Conservation (phyloP, 805 yeast species). For the Danielia reshetovae region DNA sequence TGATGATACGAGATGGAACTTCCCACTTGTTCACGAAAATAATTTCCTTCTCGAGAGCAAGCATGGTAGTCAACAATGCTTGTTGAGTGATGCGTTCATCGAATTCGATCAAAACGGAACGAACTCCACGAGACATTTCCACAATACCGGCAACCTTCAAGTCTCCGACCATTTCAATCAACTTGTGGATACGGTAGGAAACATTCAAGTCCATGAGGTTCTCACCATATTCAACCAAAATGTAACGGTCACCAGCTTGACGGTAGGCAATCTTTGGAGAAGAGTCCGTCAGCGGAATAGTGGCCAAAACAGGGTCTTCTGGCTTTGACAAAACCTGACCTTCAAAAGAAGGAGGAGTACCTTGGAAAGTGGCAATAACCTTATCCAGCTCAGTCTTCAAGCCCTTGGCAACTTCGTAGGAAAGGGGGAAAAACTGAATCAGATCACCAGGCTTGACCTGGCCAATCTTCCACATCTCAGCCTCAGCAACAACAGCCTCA, state of each 20-base stretch:
- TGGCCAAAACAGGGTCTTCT: constrained; percentile 68
- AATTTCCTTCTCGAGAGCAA: constrained; percentile 74
- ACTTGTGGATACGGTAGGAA: constrained; percentile 78
- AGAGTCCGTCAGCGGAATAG: constrained; percentile 39
- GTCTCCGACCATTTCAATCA: constrained; percentile 66
- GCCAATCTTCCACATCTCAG: constrained; percentile 98
- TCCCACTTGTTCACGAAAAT: constrained; percentile 77
- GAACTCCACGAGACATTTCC: constrained; percentile 96
- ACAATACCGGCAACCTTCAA: constrained; percentile 74
- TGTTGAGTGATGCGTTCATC: constrained; percentile 65
- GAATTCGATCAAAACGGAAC: constrained; percentile 88
- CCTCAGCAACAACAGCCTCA: constrained; percentile 91
- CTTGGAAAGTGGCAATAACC: constrained; percentile 44
- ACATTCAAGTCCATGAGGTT: constrained; percentile 79
- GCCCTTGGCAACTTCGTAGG: constrained; percentile 61
- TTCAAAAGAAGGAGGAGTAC: constrained; percentile 33
- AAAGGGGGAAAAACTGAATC: constrained; percentile 75
- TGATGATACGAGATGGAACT: constrained; percentile 76
- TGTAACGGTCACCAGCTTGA: constrained; percentile 95
- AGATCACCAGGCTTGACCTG: constrained; percentile 94
- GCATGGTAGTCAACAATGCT: constrained; percentile 56
- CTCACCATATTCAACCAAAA: constrained; percentile 91
- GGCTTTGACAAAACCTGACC: constrained; percentile 30
- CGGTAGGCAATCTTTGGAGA: constrained; percentile 80
- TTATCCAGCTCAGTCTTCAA: constrained; percentile 61